Evolutionary conservation across 169 alveolate genomes (phyloP), one percentile per base, ranked within the genome.

Genomic region (Eimeria nieschulzi): DNA sequence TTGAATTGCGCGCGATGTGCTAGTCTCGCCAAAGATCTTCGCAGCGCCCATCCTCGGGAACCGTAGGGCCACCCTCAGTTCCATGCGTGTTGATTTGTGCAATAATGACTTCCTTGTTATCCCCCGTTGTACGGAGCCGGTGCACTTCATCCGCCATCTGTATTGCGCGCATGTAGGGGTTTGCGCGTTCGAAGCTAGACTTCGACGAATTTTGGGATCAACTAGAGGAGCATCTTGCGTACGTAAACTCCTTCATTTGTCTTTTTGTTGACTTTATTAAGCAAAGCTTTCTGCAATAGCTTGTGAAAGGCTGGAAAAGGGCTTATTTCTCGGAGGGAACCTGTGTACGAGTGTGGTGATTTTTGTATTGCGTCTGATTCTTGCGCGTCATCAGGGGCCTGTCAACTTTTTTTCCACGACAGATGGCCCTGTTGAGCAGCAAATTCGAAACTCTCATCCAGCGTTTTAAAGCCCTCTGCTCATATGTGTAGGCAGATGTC

Each of bases 151-250:
- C 71, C 5, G 66, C 23, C 71, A 72, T 46, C 71, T 86, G 46
- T 86, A 85, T 66, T 92, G 56, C 82, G 56, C 78, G 33, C 79
- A 56, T 72, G 82, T 84, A 92, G 93, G 94, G 87, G 59, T 94
- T 73, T 83, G 93, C 91, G 73, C 83, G 91, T 23, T 91, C 87
- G 54, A 91, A 87, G 78, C 64, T 80, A 71, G 75, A 61, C 26
- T 86, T 76, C 63, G 93, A 88, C 82, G 93, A 80, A 70, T 91
- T 92, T 80, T 83, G 91, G 94, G 84, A 21, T 68, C 83, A 64
- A 59, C 21, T 79, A 39, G 88, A 86, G 83, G 92, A 61, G 78
- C 64, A 56, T 78, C 92, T 82, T 83, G 71, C 78, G 87, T 94
- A 66, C 83, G 92, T 87, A 33, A 23, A 82, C 91, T 33, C 3